Conservation (phyloP, 768 basidiomycete genomes). For the Sarcodon sp. region DNA sequence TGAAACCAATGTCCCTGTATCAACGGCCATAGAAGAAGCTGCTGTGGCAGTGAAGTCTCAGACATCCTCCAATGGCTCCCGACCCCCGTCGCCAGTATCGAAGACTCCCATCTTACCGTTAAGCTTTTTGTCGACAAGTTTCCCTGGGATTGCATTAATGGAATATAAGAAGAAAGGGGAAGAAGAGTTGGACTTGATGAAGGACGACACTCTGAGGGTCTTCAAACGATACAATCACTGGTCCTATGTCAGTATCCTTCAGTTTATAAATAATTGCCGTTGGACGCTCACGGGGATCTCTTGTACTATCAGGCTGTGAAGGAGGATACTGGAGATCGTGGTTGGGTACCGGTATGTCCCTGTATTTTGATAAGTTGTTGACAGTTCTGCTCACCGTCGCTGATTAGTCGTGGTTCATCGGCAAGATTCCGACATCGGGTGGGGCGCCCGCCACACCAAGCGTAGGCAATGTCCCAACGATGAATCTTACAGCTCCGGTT, state of each 20-base stretch:
- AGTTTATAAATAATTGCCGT: slow-evolving; percentile 4
- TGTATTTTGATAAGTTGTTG: background rate
- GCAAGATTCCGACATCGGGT: slow-evolving; percentile 49
- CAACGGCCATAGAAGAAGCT: slow-evolving; percentile 76
- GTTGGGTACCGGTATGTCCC: slow-evolving; percentile 80
- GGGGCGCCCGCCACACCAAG: slow-evolving; percentile 30
- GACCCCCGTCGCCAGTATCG: slow-evolving; percentile 18
- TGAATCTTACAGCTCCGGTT: slow-evolving; percentile 9
- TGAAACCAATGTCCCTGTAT: slow-evolving; percentile 86
- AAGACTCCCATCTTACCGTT: slow-evolving; percentile 80
- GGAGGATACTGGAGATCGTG: slow-evolving; percentile 85
- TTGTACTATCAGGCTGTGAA: slow-evolving; percentile 61
- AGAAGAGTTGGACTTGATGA: slow-evolving; percentile 81
- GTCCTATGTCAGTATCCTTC: slow-evolving; percentile 58
- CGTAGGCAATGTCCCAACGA: slow-evolving; percentile 27
- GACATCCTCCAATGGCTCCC: slow-evolving; percentile 16
- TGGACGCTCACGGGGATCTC: slow-evolving; percentile 4
- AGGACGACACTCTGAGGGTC: slow-evolving; percentile 82
- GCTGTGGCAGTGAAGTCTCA: slow-evolving; percentile 39
- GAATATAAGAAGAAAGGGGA: slow-evolving; percentile 91
- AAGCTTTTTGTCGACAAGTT: slow-evolving; percentile 94
- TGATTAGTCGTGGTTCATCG: slow-evolving; percentile 83
- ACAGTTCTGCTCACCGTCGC: slow-evolving; percentile 4
- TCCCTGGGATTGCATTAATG: slow-evolving; percentile 93
- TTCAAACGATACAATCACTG: slow-evolving; percentile 99